phyloP scores from a whole-genome alignment of 192 early-diverging fungal species.

The Jimgerdemannia flammicorona region DNA sequence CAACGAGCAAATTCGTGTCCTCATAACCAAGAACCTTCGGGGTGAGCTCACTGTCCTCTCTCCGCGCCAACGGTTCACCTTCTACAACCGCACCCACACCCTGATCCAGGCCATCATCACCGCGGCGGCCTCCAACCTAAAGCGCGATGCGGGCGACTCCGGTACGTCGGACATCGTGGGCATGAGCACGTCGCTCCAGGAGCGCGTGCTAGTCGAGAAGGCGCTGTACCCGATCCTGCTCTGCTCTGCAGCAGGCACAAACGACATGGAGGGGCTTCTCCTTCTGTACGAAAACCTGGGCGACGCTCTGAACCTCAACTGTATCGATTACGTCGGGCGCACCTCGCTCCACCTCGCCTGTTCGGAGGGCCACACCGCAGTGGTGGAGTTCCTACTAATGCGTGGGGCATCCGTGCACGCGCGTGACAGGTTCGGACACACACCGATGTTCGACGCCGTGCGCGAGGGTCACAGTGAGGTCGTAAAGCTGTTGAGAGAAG shows the following conservation, averaged over 20 bases:
- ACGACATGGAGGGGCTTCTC: slow-evolving; percentile 77
- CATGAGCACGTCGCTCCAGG: slow-evolving; percentile 34
- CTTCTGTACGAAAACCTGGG: slow-evolving; percentile 57
- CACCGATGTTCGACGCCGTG: slow-evolving; percentile 84
- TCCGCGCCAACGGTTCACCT: slow-evolving; percentile 62
- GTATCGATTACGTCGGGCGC: slow-evolving; percentile 77
- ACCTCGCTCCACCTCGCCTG: slow-evolving; percentile 89
- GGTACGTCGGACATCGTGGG: slow-evolving; percentile 15
- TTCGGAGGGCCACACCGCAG: slow-evolving; percentile 64
- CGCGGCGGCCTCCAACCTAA: slow-evolving; percentile 16
- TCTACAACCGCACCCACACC: slow-evolving; percentile 55
- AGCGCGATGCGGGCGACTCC: neutral
- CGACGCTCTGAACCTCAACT: slow-evolving; percentile 56
- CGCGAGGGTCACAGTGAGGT: slow-evolving; percentile 55
- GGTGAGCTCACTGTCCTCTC: slow-evolving; percentile 86
- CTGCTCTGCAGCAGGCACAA: slow-evolving; percentile 81
- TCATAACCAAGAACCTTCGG: slow-evolving; percentile 82
- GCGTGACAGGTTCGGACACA: slow-evolving; percentile 85
- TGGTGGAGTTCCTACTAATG: slow-evolving; percentile 71
- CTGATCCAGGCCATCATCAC: slow-evolving; percentile 46
- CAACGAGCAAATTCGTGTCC: slow-evolving; percentile 57
- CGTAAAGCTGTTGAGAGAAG: slow-evolving; percentile 62
- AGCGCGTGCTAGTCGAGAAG: slow-evolving; percentile 68
- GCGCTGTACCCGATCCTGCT: slow-evolving; percentile 80
- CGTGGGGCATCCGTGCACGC: slow-evolving; percentile 90